Evolutionary conservation across 2,329 filamentous ascomycete species (phyloP), one percentile per base, ranked within the genome.

Genomic region (Cercospora citrullina): DNA sequence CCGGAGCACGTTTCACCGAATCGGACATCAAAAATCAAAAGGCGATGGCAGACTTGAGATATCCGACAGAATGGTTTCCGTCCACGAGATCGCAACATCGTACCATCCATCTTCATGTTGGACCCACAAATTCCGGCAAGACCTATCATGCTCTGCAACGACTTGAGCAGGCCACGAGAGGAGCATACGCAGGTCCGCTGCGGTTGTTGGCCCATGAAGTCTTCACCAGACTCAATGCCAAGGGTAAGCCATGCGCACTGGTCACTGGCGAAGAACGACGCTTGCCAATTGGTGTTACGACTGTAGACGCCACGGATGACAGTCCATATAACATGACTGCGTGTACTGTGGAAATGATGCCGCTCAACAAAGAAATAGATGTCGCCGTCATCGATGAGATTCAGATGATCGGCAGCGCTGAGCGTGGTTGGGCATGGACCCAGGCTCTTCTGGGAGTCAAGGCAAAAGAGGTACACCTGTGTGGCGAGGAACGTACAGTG

Each of bases 301-400:
- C 16, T 8, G 9, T 42, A 57, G 10, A 0, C 82, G 88, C 59
- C 81, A 10, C 85, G 9, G 80, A 58, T 82, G 1, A 89, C 62
- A 80, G 80, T 4, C 85, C 75, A 18, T 67, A 62, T 0, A 75
- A 84, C 69, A 90, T 96, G 75, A 86, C 86, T 66, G 94, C 93
- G 76, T 97, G 95, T 77, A 99, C 95, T 0, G 95, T 99, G 3
- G 95, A 99, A 79, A 99, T 99, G 90, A 85, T 89, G 26, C 86
- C 86, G 6, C 72, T 88, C 21, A 84, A 84, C 60, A 80, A 76
- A 84, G n/a, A 85, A 81, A 73, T 92, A 31, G 94, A 98, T 51
- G 94, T 99, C 39, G 94, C 93, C 1, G 94, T 99, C 72, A 94
- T 99, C 70, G 95, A 99, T 77, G 95, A 99, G 81, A 98, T 99